Conservation (phyloP, 2,329 filamentous ascomycete genomes). For the Fusarium coffeatum region DNA sequence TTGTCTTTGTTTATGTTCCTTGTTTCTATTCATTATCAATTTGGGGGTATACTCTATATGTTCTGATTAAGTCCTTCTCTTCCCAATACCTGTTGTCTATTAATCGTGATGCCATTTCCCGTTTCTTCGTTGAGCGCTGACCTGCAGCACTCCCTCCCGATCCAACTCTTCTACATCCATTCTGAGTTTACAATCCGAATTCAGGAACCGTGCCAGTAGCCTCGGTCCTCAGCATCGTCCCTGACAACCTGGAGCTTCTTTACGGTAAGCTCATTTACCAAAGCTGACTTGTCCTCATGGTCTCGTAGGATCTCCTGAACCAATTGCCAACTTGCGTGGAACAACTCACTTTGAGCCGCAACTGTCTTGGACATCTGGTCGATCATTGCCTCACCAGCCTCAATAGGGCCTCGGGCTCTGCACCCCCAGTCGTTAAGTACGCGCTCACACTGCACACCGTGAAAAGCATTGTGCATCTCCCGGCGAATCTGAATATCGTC, state of each 20-base stretch:
- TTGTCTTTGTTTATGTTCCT: background rate
- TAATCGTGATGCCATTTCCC: background rate
- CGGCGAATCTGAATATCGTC: background rate
- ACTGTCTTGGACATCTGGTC: background rate
- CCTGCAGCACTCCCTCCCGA: background rate
- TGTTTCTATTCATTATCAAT: background rate
- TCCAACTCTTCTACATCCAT: background rate
- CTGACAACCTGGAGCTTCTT: background rate
- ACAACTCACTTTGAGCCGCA: constrained; percentile 9
- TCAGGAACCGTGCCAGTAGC: background rate
- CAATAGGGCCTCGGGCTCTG: background rate
- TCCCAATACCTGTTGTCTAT: background rate
- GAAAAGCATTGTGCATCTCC: constrained; percentile 4
- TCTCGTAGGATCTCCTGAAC: constrained; percentile 6
- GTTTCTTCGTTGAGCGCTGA: background rate
- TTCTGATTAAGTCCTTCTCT: background rate
- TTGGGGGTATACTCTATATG: background rate
- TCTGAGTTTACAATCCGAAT: background rate
- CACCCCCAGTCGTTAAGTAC: constrained; percentile 37
- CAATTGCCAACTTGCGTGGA: constrained; percentile 9
- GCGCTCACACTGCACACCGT: constrained; percentile 26
- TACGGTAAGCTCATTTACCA: background rate
- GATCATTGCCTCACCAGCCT: constrained; percentile 1
- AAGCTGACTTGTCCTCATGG: background rate
- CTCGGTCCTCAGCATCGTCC: background rate